Evolutionary conservation across 2,329 filamentous ascomycete genomes (phyloP).

Genomic region (Pseudogymnoascus sp.): DNA sequence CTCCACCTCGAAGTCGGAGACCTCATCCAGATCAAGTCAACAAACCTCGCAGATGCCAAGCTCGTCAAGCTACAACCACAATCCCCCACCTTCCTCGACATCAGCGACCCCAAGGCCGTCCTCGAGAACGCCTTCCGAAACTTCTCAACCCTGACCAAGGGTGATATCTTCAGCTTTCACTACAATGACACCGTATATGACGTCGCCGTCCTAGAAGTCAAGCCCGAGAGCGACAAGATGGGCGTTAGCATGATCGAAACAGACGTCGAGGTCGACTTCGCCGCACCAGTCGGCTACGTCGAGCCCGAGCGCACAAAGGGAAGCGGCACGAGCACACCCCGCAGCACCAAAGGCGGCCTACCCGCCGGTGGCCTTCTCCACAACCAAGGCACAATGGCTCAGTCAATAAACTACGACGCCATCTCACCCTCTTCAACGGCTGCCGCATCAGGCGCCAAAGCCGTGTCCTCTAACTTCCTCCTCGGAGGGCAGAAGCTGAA

Average conservation of each 20-base stretch:
- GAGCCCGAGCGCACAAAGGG: conserved; percentile 59
- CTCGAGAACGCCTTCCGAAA: conserved; percentile 94
- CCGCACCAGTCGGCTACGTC: conserved; percentile 85
- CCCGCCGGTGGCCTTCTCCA: conserved; percentile 69
- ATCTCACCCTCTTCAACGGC: conserved; percentile 72
- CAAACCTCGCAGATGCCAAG: conserved; percentile 78
- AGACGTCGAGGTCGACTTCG: conserved; percentile 93
- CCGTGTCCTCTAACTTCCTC: conserved; percentile 68
- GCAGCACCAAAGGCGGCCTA: conserved; percentile 55
- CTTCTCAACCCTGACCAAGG: conserved; percentile 87
- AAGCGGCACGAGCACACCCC: conserved; percentile 81
- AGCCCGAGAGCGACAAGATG: conserved; percentile 74
- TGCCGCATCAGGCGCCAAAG: conserved; percentile 52
- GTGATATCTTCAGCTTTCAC: conserved; percentile 89
- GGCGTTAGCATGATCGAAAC: conserved; percentile 94
- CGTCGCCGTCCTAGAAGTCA: conserved; percentile 87
- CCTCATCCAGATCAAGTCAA: conserved; percentile 89
- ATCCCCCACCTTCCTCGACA: conserved; percentile 86
- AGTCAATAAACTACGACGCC: conserved; percentile 91
- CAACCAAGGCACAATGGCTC: conserved; percentile 86
- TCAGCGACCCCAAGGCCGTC: conserved; percentile 93
- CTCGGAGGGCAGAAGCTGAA: conserved; percentile 74
- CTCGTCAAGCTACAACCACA: conserved; percentile 97
- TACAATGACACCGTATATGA: conserved; percentile 95
- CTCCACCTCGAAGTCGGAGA: conserved; percentile 85